phyloP scores from a whole-genome alignment of 2,329 filamentous ascomycete species.

The Claviceps quebecensis region DNA sequence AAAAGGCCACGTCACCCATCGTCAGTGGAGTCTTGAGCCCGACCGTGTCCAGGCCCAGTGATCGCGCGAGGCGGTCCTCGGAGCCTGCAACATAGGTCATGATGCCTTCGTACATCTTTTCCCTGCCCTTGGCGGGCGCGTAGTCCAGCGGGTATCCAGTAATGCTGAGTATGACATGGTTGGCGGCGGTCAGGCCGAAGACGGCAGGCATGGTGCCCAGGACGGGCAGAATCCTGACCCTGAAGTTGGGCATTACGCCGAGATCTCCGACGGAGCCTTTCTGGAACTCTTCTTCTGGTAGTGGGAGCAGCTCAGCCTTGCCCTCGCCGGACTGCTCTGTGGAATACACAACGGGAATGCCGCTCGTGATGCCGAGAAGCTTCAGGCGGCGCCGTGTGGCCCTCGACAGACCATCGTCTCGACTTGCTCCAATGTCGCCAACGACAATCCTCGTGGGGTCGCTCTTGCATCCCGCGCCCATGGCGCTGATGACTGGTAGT shows the following conservation, averaged over 20 bases:
- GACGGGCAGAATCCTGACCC: conserved; percentile 87
- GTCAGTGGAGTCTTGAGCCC: conserved; percentile 72
- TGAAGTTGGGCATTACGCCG: conserved; percentile 80
- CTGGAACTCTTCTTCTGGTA: conserved; percentile 74
- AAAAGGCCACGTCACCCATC: conserved; percentile 68
- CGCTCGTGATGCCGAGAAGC: conserved; percentile 60
- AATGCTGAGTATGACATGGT: conserved; percentile 78
- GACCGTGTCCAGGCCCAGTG: conserved; percentile 23
- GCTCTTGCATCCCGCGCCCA: conserved; percentile 94
- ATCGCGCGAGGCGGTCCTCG: conserved; percentile 60
- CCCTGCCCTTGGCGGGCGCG: conserved; percentile 62
- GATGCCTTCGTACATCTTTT: conserved; percentile 86
- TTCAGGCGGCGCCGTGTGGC: conserved; percentile 71
- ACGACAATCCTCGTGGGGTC: conserved; percentile 72
- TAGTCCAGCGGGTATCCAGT: conserved; percentile 78
- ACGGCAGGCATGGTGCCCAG: conserved; percentile 95
- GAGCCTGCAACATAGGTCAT: conserved; percentile 59
- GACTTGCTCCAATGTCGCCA: conserved; percentile 78
- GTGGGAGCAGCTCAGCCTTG: conserved; percentile 76
- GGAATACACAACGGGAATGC: conserved; percentile 85
- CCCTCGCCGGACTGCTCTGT: conserved; percentile 81
- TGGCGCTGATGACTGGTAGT: conserved; percentile 78
- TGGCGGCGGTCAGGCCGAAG: conserved; percentile 83
- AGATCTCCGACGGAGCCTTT: conserved; percentile 80
- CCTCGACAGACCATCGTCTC: conserved; percentile 77